Evolutionary conservation across 2,329 filamentous ascomycete species (phyloP).

Genomic region (Sphaceloma murrayae): DNA sequence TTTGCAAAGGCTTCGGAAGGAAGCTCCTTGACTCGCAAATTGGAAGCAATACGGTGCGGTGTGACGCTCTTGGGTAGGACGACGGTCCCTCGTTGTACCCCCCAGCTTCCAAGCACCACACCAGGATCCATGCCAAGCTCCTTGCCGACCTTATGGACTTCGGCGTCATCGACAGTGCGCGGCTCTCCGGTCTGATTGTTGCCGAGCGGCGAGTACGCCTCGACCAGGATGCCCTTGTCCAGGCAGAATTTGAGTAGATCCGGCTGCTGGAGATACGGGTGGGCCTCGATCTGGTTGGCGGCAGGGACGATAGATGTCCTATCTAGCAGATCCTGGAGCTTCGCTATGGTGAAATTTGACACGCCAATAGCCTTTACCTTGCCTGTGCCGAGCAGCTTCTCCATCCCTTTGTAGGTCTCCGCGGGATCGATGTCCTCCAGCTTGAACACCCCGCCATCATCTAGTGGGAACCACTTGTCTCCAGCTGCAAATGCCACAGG

Average conservation of each 20-base stretch:
- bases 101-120: constrained; percentile 49
- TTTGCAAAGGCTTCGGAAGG: constrained; percentile 30
- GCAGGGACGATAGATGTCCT: constrained; percentile 21
- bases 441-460: constrained; percentile 15
- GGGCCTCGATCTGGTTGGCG: constrained; percentile 31
- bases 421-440: constrained; percentile 24
- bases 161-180: constrained; percentile 52
- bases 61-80: constrained; percentile 63
- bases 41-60: constrained; percentile 48
- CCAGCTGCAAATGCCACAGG: constrained; percentile 27
- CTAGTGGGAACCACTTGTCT: constrained; percentile 28
- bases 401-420: constrained; percentile 24
- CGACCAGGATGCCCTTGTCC: constrained; percentile 29
- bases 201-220: constrained; percentile 27
- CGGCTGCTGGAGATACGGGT: constrained; percentile 33
- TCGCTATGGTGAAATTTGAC: constrained; percentile 23
- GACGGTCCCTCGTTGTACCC: constrained; percentile 54
- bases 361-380: constrained; percentile 26
- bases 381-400: constrained; percentile 23
- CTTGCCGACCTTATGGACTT: constrained; percentile 54
- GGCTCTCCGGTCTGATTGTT: constrained; percentile 53
- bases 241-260: constrained; percentile 30
- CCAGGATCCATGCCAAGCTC: constrained; percentile 44
- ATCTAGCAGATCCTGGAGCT: constrained; percentile 22
- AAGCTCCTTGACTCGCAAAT: constrained; percentile 25